Evolutionary conservation across 768 basidiomycete species (phyloP), one percentile per base, ranked within the genome.

Genomic region (Leucocoprinus birnbaumii): DNA sequence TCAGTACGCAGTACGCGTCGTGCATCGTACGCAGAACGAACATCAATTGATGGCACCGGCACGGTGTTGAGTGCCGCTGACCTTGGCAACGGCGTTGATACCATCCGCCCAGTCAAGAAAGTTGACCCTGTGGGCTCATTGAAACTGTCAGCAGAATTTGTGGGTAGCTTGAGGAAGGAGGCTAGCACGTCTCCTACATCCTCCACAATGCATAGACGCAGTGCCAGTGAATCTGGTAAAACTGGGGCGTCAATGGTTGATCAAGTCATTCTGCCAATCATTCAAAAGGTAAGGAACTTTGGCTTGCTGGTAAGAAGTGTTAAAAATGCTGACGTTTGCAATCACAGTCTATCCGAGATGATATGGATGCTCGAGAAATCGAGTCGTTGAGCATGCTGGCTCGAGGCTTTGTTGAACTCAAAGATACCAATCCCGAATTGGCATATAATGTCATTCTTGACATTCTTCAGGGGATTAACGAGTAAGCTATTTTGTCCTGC

Each of bases 51-150:
- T 54, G 84, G 81, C 37, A 63, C 77, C 13, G 93, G 94, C 10
- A 93, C 91, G 0, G 74, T 93, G 7, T 72, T 94, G 62, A 80
- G 80, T 41, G 86, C 86, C 62, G 91, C 86, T 10, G 94, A 95
- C 68, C 65, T 95, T n/a, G 93, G 92, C 16, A 89, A 78, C 50
- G 93, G 93, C 37, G 77, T 90, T 43, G 91, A 91, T 63, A 98
- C 95, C 1, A 92, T 98, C 63, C 81, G 94, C 50, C 94, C 95
- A 0, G 85, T 96, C 58, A 96, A 95, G 80, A 92, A 91, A 63
- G 86, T 96, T 26, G 94, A 97, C 66, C 79, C 87, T 3, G 76
- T 79, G 10, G 84, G 87, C 3, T 94, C 92, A 3, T 71, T 93
- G 13, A 76, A 86, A 58, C 68, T 90, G 18, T 93, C 92, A 0